Conservation (phyloP, 768 basidiomycete genomes). For the Hericium coralloides region DNA sequence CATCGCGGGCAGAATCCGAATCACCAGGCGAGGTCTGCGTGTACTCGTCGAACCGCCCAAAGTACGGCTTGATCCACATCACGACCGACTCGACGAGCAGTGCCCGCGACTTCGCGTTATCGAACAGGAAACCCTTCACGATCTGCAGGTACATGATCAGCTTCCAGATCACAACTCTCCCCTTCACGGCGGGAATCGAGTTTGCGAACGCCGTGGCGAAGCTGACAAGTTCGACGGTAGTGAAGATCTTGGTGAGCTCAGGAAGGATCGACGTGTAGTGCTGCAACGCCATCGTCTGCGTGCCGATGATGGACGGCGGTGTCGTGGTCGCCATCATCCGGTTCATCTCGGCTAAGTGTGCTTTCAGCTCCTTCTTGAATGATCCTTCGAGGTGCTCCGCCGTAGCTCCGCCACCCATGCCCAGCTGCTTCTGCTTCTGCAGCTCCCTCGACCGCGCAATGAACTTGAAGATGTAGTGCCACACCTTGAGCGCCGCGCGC, state of each 20-base stretch:
- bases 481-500: slow-evolving; percentile 88
- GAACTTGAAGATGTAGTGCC: slow-evolving; percentile 95
- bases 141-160: slow-evolving; percentile 91
- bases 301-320: slow-evolving; percentile 87
- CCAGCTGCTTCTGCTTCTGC: slow-evolving; percentile 73
- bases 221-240: slow-evolving; percentile 75
- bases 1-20: slow-evolving; percentile 55
- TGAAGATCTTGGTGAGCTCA: slow-evolving; percentile 74
- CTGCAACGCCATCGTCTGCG: slow-evolving; percentile 89
- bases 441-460: slow-evolving; percentile 84
- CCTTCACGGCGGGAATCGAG: slow-evolving; percentile 65
- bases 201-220: slow-evolving; percentile 85
- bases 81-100: slow-evolving; percentile 81
- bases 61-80: slow-evolving; percentile 91
- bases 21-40: slow-evolving; percentile 54
- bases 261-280: slow-evolving; percentile 91
- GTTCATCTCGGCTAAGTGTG: slow-evolving; percentile 75
- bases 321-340: slow-evolving; percentile 77
- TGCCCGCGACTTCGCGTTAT: slow-evolving; percentile 68
- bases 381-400: slow-evolving; percentile 77
- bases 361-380: slow-evolving; percentile 76
- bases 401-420: slow-evolving; percentile 73
- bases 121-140: slow-evolving; percentile 82
- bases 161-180: slow-evolving; percentile 89
- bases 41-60: slow-evolving; percentile 87